Evolutionary conservation across 176 grass and related monocot genomes (phyloP).

Genomic region (Themeda triandra): DNA sequence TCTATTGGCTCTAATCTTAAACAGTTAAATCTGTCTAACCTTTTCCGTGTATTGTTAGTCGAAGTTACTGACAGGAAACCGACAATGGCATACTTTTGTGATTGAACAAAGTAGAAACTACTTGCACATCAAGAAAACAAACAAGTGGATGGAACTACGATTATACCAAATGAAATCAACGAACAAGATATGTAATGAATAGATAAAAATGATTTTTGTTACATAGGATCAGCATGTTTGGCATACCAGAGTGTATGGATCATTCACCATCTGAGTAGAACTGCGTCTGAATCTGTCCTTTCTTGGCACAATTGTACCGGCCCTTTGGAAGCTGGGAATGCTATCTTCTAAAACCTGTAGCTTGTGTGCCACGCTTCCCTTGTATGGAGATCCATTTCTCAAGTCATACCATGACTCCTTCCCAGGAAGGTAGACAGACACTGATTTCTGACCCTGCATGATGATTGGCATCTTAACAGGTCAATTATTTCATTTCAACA

Average conservation of each 20-base stretch:
- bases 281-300: constrained; percentile 95
- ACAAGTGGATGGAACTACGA: not conserved
- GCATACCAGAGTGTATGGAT: constrained; percentile 94
- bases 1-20: not conserved
- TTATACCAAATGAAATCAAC: constrained; percentile 8
- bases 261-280: constrained; percentile 94
- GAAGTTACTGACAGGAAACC: not conserved
- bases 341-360: constrained; percentile 82
- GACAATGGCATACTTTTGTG: not conserved
- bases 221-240: not conserved
- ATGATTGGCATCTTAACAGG: constrained; percentile 13
- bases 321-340: constrained; percentile 85
- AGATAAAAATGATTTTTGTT: not conserved
- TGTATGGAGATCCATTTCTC: constrained; percentile 74
- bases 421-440: constrained; percentile 83
- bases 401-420: constrained; percentile 66
- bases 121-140: constrained; percentile 3
- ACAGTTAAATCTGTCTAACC: not conserved
- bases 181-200: not conserved
- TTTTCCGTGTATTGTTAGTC: not conserved
- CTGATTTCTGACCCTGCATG: constrained; percentile 63
- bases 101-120: not conserved
- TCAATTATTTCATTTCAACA: not conserved
- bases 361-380: constrained; percentile 56
- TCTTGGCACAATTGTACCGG: constrained; percentile 83